Evolutionary conservation across 108 stramenopile species (phyloP), one percentile per base, ranked within the genome.

Genomic region (Cyclotella sp.): DNA sequence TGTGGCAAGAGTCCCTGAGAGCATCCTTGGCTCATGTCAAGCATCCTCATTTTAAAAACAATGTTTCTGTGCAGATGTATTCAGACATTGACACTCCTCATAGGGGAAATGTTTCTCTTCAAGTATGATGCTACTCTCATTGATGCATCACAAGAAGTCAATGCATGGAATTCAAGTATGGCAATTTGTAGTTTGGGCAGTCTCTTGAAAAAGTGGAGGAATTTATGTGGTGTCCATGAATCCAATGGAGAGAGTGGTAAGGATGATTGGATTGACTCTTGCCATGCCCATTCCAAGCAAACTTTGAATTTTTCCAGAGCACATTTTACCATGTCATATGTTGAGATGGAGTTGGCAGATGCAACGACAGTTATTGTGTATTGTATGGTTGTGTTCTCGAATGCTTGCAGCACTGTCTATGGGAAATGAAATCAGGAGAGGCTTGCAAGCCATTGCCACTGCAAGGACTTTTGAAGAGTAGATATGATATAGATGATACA

Each of bases 41-140:
- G n/a, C n/a, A n/a, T n/a, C 28, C 52, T 2, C n/a, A 69, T n/a
- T 21, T 19, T 30, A 34, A 34, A 30, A 54, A 51, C 30, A 69
- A 69, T 46, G 18, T 58, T 21, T 46, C 21, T 21, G 70, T 72
- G 3, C 13, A 26, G 44, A 30, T 40, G 6, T 72, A 43, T 40
- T 63, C 76, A 16, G 76, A 77, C 53, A 77, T 77, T 63, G 76
- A 68, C 40, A 68, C 68, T 24, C 68, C 59, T 30, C 18, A 40
- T n/a, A 5, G 58, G 55, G 3, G n/a, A 29, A 47, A 19, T 77
- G 76, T 46, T 77, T 69, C 59, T 77, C 70, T 63, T 69, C 76
- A 3, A 70, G 49, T 34, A 15, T 77, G 52, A 69, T 29, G 68
- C 68, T 27, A 77, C 76, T 22, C 63, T 77, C 24, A 43, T 77